Conservation (phyloP, 768 basidiomycete genomes). For the Tricholoma flavovirens region DNA sequence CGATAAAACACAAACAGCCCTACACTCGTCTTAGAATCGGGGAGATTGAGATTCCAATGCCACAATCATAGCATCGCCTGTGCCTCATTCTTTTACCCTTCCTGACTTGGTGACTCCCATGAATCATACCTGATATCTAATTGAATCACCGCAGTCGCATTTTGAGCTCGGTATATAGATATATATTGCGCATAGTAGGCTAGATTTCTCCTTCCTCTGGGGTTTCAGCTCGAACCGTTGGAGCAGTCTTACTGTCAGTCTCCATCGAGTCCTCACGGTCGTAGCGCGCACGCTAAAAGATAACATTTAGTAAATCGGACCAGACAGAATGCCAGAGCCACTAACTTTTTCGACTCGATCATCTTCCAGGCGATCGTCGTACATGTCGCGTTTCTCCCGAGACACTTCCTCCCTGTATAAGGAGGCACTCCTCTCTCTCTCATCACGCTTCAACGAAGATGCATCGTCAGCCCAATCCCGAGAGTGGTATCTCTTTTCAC, state of each 20-base stretch:
- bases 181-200: slow-evolving; percentile 7
- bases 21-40: slow-evolving; percentile 95
- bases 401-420: slow-evolving; percentile 36
- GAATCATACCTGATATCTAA: not conserved
- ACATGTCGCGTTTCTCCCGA: slow-evolving; percentile 47
- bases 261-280: slow-evolving; percentile 45
- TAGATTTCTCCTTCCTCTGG: slow-evolving; percentile 88
- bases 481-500: slow-evolving; percentile 25
- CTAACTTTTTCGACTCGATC: slow-evolving; percentile 66
- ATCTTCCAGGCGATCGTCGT: slow-evolving; percentile 44
- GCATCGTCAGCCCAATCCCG: slow-evolving; percentile 47
- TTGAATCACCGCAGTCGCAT: too few relatives aligned
- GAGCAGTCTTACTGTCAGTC: slow-evolving; percentile 34
- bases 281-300: slow-evolving; percentile 45
- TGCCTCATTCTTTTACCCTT: not conserved
- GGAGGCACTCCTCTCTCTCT: slow-evolving; percentile 32
- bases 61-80: slow-evolving; percentile 11
- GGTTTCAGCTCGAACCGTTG: slow-evolving; percentile 56
- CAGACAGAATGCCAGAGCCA: not conserved
- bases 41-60: slow-evolving; percentile 51
- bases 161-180: too few relatives aligned
- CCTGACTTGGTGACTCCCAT: not conserved
- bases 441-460: slow-evolving; percentile 22
- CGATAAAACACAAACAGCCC: slow-evolving; percentile 88
- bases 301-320: slow-evolving; percentile 9